Percentiles rank a stretch among this genome's conserved stretches.
Conservation (phyloP, 345 rosid species). For the Syzygium jambos region DNA sequence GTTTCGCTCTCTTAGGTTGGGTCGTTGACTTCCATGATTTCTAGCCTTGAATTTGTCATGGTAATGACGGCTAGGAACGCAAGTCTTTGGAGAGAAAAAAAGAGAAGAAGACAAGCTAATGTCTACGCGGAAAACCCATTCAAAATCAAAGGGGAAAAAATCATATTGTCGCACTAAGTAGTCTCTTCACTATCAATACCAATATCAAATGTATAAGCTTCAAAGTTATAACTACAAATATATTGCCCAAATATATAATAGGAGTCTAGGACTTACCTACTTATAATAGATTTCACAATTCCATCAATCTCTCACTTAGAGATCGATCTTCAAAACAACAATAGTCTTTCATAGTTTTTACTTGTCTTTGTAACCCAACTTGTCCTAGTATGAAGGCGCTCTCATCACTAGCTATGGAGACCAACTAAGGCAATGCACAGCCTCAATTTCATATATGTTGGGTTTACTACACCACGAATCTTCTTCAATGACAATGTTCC, state of each 20-base stretch:
- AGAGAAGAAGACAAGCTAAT: background rate
- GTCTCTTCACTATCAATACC: background rate
- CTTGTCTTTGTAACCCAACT: background rate
- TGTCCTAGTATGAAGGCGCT: background rate
- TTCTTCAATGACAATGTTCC: no score
- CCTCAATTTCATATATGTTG: no score
- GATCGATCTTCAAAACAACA: background rate
- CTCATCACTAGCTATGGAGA: background rate
- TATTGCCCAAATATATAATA: background rate
- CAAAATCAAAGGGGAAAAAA: background rate
- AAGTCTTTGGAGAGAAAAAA: background rate
- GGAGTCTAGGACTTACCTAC: background rate
- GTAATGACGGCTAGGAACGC: background rate
- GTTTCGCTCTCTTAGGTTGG: background rate
- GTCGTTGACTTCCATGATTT: background rate
- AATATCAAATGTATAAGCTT: background rate
- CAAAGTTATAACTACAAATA: background rate
- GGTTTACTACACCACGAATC: no score
- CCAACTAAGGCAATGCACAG: background rate
- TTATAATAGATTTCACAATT: background rate
- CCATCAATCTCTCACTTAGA: background rate
- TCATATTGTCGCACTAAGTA: accelerated
- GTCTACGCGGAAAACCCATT: accelerated
- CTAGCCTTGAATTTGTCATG: background rate
- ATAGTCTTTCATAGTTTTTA: background rate